A percentile compares a stretch with the other conserved stretches of the same genome.
Conservation (phyloP, 2,329 filamentous ascomycete genomes). For the Colletotrichum scovillei region DNA sequence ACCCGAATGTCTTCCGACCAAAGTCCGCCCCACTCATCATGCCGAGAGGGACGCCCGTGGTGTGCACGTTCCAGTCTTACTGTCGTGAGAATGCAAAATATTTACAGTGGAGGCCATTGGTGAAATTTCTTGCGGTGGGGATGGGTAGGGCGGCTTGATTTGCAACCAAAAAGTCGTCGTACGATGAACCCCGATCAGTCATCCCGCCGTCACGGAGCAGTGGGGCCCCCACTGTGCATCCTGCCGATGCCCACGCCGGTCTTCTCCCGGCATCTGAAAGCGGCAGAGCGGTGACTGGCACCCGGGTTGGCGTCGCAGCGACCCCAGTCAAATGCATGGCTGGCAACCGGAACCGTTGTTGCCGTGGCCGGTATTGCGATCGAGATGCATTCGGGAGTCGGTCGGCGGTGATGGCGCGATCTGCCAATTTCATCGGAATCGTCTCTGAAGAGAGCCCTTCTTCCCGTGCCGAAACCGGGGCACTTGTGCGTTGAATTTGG, state of each 20-base stretch:
- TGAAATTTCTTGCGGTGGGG: conserved; percentile 12
- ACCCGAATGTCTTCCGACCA: conserved; percentile 16
- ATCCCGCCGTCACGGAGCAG: conserved; percentile 30
- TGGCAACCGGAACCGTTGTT: not conserved
- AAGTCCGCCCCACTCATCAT: conserved; percentile 7
- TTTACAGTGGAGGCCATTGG: not conserved
- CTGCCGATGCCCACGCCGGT: conserved; percentile 9
- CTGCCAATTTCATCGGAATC: not conserved
- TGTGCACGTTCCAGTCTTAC: not conserved
- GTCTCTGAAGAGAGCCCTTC: not conserved
- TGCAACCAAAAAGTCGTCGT: conserved; percentile 13
- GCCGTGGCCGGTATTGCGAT: not conserved
- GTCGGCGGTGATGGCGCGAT: not conserved
- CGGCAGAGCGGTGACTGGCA: not conserved
- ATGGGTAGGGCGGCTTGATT: conserved; percentile 3
- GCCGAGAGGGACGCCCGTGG: not conserved
- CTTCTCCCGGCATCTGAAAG: conserved; percentile 15
- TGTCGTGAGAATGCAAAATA: not conserved
- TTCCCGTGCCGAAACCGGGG: not conserved
- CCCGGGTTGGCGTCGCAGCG: not conserved
- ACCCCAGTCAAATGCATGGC: not conserved
- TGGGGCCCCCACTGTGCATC: conserved; percentile 13
- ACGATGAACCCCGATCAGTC: conserved; percentile 30
- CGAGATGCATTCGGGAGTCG: not conserved
- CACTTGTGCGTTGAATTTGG: not conserved